Evolutionary conservation across 2,329 filamentous ascomycete species (phyloP), one percentile per base, ranked within the genome.

Genomic region (Phoma herbarum): DNA sequence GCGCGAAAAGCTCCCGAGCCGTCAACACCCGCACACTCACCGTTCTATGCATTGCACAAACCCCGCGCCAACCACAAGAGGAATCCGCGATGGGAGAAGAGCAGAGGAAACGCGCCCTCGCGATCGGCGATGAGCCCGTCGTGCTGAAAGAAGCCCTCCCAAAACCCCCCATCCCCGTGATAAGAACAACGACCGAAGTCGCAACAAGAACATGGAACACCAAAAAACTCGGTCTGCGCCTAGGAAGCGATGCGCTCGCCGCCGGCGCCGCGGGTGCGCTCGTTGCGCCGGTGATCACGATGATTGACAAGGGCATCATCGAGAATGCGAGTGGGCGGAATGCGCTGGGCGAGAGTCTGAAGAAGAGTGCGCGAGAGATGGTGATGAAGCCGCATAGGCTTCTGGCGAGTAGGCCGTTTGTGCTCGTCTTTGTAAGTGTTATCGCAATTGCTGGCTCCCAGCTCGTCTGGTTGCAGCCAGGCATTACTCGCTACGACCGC

Each of bases 271-370:
- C 93, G 11, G 92, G 90, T 2, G 85, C 84, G 7, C 80, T 95
- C 60, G 90, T 97, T 46, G 92, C 93, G 53, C 93, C 93, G 1
- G 75, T 96, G 37, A 94, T 97, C 63, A 90, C 90, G 35, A 89
- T 95, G 65, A 95, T 97, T 77, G 93, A 97, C 18, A 63, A 89
- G 72, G 88, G 86, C 58, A 92, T 93, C 71, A 92, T 92, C 81
- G 90, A 93, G 78, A 92, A 92, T 75, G 88, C 90, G n/a, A 90
- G 89, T 1, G 90, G 90, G 62, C 83, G 86, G 63, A 82, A 81
- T 62, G 82, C 86, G 5, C 82, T 93, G 55, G 76, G 77, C 62
- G 76, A 78, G 39, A 91, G 88, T 33, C 75, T 93, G 64, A 83
- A 81, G 65, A 75, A 78, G 52, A 91, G 88, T 23, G 67, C 90